Conservation (phyloP, 1,139 yeast species). For the Kurtzmaniella quercitrusa region DNA sequence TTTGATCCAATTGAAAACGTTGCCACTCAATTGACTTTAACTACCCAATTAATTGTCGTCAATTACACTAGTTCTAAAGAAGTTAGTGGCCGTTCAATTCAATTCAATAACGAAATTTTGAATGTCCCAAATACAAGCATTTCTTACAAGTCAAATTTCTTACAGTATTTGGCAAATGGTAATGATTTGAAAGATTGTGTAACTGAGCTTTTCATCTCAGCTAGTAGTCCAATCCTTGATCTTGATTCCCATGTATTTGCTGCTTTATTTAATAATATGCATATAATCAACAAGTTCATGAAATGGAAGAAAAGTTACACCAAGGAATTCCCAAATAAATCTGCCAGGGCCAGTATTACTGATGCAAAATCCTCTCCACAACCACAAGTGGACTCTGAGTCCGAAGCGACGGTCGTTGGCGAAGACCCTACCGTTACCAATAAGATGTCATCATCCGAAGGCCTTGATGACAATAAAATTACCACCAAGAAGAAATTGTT, state of each 20-base stretch:
- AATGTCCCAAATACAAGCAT: slow-evolving; percentile 50
- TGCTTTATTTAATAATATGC: slow-evolving; percentile 33
- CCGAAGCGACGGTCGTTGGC: neutral
- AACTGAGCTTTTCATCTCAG: slow-evolving; percentile 36
- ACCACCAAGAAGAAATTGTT: slow-evolving; percentile 12
- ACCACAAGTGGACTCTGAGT: slow-evolving; percentile 5
- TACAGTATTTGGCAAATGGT: slow-evolving; percentile 32
- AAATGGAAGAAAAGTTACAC: slow-evolving; percentile 17
- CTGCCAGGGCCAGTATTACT: slow-evolving; percentile 6
- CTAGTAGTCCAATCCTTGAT: slow-evolving; percentile 47
- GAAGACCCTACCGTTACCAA: slow-evolving; percentile 13
- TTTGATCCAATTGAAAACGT: slow-evolving; percentile 45
- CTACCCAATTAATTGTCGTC: slow-evolving; percentile 40
- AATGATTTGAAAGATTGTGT: slow-evolving; percentile 35
- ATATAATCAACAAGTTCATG: slow-evolving; percentile 27
- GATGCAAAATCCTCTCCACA: slow-evolving; percentile 15
- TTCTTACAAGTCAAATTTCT: slow-evolving; percentile 52
- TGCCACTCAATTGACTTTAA: slow-evolving; percentile 49
- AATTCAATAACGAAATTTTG: slow-evolving; percentile 35
- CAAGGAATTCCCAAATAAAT: slow-evolving; percentile 4
- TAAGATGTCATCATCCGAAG: slow-evolving; percentile 15
- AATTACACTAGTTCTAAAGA: slow-evolving; percentile 16
- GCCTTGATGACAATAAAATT: slow-evolving; percentile 21
- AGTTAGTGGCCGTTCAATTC: slow-evolving; percentile 7
- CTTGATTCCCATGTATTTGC: slow-evolving; percentile 44